Base-by-base conservation (phyloP, 2,329 filamentous ascomycete genomes). In the Rutstroemia sp. region DNA sequence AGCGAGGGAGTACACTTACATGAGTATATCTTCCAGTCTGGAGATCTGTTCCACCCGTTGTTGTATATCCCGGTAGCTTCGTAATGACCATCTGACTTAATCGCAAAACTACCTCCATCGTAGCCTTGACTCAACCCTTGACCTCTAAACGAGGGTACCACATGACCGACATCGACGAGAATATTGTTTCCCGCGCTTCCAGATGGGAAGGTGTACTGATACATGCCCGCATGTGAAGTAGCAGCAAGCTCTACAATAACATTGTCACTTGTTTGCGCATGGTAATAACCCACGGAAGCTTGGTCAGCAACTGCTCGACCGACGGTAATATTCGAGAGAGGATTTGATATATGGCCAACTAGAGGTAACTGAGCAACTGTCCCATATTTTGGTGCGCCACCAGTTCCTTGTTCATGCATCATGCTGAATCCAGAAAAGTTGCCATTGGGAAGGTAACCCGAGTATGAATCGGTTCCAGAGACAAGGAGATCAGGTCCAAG, bases 361-460 rank as follows among this genome's bases (percentile, higher is more conserved):
- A 81, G 68, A 0, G 80, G 82, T 68, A 84, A 74, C 68, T 84
- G 82, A 1, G 79, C 73, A 34, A 84, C 78, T 1, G 86, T 81
- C 4, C 85, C 85, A 58, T 88, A 88, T 67, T 87, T 88, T 1
- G 85, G 83, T 1, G 82, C 82, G 1, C 85, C 85, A 7, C 85
- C 85, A 0, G 84, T 88, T 3, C 84, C 83, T 58, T 78, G 80
- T 65, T 86, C 82, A 61, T 86, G 83, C 64, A 86, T 79, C 77
- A 86, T 75, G 57, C 78, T 81, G 68, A 84, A 84, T 17, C 80
- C 82, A 2, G 76, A 79, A 60, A 84, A 78, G 34, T 77, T 75
- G 3, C 81, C 80, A 27, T 68, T 69, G 0, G 73, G 64, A 48
- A 74, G 71, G 58, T 79, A 82, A 16, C 79, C 79, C 2, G 78